Conservation (phyloP, 2,329 filamentous ascomycete genomes). For the Exophiala oligosperma region DNA sequence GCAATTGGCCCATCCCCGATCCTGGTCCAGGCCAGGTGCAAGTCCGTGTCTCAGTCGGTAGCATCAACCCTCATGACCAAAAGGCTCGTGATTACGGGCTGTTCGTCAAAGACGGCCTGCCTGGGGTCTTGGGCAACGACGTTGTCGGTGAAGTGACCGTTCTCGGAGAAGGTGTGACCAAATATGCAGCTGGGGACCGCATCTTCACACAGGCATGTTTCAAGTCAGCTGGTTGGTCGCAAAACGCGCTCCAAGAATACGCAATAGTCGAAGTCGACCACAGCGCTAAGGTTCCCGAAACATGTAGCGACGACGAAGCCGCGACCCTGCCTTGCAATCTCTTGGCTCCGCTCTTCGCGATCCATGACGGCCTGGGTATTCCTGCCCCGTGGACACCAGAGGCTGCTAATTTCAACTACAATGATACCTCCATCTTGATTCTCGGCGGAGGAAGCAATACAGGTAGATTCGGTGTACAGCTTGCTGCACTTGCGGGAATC, state of each 20-base stretch:
- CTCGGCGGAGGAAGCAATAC: conserved; percentile 31
- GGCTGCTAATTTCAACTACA: conserved; percentile 24
- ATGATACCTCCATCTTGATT: conserved; percentile 25
- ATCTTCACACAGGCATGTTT: conserved; percentile 34
- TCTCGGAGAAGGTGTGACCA: conserved; percentile 30
- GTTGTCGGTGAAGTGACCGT: conserved; percentile 36
- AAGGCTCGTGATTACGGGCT: conserved; percentile 39
- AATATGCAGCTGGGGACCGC: conserved; percentile 33
- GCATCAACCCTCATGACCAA: conserved; percentile 40
- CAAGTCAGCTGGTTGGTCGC: neutral
- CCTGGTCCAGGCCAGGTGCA: conserved; percentile 38
- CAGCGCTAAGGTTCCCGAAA: conserved; percentile 36
- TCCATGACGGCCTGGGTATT: conserved; percentile 39
- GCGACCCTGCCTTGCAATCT: conserved; percentile 41
- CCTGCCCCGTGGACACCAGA: conserved; percentile 21
- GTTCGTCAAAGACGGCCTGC: conserved; percentile 35
- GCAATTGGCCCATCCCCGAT: conserved; percentile 30
- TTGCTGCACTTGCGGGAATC: conserved; percentile 33
- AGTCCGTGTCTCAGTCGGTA: conserved; percentile 39
- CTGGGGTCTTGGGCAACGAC: conserved; percentile 38
- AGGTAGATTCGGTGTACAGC: conserved; percentile 30
- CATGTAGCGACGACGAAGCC: conserved; percentile 37
- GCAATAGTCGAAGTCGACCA: conserved; percentile 34
- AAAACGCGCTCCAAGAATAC: conserved; percentile 41
- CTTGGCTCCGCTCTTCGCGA: conserved; percentile 35